Conservation (phyloP, 805 yeast genomes). For the Yamadazyma ubonensis region DNA sequence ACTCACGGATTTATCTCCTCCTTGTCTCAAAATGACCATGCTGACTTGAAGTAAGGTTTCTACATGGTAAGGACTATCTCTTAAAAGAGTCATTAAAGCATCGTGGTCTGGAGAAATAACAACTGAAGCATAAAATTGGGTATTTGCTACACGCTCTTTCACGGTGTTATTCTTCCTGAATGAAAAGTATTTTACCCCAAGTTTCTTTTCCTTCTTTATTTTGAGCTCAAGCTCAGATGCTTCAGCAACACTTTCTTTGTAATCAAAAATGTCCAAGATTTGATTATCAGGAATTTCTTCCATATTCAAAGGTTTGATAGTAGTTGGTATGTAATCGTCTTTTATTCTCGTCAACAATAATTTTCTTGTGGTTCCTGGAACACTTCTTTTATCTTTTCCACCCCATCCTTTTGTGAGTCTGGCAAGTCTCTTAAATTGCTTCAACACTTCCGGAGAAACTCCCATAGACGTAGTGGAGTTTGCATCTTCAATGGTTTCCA, state of each 20-base stretch:
- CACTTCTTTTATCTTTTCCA: conserved; percentile 67
- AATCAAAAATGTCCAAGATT: conserved; percentile 31
- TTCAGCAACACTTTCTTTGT: conserved; percentile 35
- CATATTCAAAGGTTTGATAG: conserved; percentile 59
- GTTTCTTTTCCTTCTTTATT: conserved; percentile 28
- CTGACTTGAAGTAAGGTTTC: conserved; percentile 80
- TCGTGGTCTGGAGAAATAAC: conserved; percentile 80
- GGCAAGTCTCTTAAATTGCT: conserved; percentile 58
- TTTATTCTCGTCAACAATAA: conserved; percentile 67
- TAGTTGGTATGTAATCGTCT: conserved; percentile 79
- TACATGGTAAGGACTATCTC: conserved; percentile 68
- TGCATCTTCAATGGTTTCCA: conserved; percentile 70
- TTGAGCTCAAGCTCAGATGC: conserved; percentile 27
- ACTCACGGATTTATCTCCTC: conserved; percentile 65
- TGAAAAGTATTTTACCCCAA: conserved; percentile 57
- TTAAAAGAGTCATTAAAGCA: conserved; percentile 56
- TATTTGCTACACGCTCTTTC: conserved; percentile 39
- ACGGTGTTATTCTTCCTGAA: conserved; percentile 40
- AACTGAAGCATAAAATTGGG: conserved; percentile 60
- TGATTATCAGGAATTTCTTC: conserved; percentile 47
- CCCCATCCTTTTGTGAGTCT: conserved; percentile 79
- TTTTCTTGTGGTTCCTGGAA: conserved; percentile 74
- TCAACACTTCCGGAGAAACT: conserved; percentile 65
- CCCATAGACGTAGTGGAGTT: conserved; percentile 71
- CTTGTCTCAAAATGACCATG: conserved; percentile 69